phyloP scores from a whole-genome alignment of 768 basidiomycete genomes.

The Termitomyces sp. region DNA sequence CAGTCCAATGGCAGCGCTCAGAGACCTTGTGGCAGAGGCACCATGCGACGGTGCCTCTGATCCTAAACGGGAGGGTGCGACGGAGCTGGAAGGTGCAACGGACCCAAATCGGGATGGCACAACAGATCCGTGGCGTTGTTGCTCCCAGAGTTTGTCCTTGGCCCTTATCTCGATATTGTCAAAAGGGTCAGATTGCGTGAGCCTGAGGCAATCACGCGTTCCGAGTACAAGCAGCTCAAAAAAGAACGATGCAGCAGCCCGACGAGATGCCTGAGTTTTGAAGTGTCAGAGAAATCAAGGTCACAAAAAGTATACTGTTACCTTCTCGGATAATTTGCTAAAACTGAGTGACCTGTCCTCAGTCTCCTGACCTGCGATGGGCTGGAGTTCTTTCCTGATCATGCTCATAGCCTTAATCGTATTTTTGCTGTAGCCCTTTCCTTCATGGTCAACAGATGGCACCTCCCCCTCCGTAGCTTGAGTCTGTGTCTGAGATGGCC shows the following conservation, averaged over 20 bases:
- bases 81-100: slow-evolving; percentile 13
- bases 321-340: slow-evolving; percentile 73
- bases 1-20: slow-evolving; percentile 37
- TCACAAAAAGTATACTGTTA: slow-evolving; percentile 19
- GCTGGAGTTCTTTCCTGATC: slow-evolving; percentile 67
- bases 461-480: slow-evolving; percentile 38
- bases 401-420: slow-evolving; percentile 80
- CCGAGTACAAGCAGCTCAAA: slow-evolving; percentile 95
- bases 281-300: slow-evolving; percentile 1
- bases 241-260: slow-evolving; percentile 95
- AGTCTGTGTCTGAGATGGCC: slow-evolving; percentile 44
- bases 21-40: slow-evolving; percentile 39
- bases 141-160: slow-evolving; percentile 85
- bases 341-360: slow-evolving; percentile 72
- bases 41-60: slow-evolving; percentile 22
- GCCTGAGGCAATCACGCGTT: slow-evolving; percentile 84
- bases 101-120: slow-evolving; percentile 18
- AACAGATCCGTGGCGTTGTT: slow-evolving; percentile 35
- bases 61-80: slow-evolving; percentile 16
- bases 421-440: slow-evolving; percentile 83
- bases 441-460: slow-evolving; percentile 41
- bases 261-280: slow-evolving; percentile 66
- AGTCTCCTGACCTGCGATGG: slow-evolving; percentile 37
- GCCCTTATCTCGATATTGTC: slow-evolving; percentile 81
- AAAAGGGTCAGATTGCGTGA: slow-evolving; percentile 71